phyloP scores from a whole-genome alignment of 73 alveolate species.

The Paramecium tetraurelia region DNA sequence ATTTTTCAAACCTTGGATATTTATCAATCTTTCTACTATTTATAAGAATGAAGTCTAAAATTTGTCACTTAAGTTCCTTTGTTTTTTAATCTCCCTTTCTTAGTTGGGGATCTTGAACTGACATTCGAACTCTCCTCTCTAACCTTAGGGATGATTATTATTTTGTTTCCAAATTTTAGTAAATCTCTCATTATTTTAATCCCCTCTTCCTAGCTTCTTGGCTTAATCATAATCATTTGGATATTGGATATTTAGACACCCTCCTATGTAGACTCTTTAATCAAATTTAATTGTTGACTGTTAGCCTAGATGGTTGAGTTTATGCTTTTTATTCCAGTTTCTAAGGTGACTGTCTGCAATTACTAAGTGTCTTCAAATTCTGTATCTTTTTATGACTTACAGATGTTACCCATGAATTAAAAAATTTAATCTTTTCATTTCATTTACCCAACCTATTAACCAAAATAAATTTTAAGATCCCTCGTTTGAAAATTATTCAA shows the following conservation, averaged over 20 bases:
- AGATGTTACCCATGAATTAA: neutral
- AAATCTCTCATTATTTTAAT: neutral
- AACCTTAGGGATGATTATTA: neutral
- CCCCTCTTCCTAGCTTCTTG: neutral
- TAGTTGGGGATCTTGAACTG: neutral
- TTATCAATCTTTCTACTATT: neutral
- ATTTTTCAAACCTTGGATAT: neutral
- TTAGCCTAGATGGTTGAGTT: neutral
- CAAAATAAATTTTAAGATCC: neutral
- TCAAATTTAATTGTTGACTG: neutral
- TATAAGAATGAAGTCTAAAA: neutral
- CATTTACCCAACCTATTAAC: neutral
- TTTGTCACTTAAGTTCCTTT: neutral
- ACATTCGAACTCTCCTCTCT: neutral
- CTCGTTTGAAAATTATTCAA: neutral
- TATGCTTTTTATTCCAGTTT: neutral
- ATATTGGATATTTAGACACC: neutral
- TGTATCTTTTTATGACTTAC: neutral
- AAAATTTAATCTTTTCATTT: neutral
- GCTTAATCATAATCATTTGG: neutral
- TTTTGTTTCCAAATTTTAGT: neutral
- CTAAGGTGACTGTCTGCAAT: neutral
- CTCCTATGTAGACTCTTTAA: neutral
- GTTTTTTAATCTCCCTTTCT: neutral
- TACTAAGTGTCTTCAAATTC: neutral